Conservation (phyloP, 345 rosid species). For the Brassica cretica region DNA sequence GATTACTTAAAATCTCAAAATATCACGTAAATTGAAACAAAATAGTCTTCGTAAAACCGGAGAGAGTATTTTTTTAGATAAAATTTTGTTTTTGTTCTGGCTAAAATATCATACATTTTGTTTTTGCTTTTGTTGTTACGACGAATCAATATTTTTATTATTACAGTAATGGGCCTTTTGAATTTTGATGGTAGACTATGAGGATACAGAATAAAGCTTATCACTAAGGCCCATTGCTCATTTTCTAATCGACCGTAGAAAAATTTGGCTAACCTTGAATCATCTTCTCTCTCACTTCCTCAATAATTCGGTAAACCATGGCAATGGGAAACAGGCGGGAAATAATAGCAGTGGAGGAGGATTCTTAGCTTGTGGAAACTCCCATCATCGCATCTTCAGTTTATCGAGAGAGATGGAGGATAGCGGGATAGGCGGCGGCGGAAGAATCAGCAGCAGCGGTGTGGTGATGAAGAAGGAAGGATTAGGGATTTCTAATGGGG, state of each 20-base stretch:
- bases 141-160: background rate
- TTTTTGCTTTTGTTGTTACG: background rate
- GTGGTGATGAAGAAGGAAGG: constrained; percentile 45
- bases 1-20: too few species aligned
- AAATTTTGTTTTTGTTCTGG: too few species aligned
- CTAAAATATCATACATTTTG: background rate
- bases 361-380: constrained; percentile 9
- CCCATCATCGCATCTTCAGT: background rate
- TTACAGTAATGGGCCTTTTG: background rate
- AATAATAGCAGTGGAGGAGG: constrained; percentile 4
- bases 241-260: background rate
- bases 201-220: background rate
- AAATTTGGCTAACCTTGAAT: background rate
- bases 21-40: too few species aligned
- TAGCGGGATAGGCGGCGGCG: constrained; percentile 10
- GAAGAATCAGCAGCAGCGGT: constrained; percentile 32
- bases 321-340: constrained; percentile 38
- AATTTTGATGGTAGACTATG: background rate
- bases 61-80: too few species aligned
- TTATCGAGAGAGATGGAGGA: constrained; percentile 38
- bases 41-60: too few species aligned
- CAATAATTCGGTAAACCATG: constrained; percentile 8
- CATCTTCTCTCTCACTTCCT: background rate
- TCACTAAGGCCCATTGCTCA: background rate
- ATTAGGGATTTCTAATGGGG: constrained; percentile 48